Percentiles rank a stretch among this genome's conserved stretches.
Conservation (phyloP, 805 yeast species). For the Candida boleticola region DNA sequence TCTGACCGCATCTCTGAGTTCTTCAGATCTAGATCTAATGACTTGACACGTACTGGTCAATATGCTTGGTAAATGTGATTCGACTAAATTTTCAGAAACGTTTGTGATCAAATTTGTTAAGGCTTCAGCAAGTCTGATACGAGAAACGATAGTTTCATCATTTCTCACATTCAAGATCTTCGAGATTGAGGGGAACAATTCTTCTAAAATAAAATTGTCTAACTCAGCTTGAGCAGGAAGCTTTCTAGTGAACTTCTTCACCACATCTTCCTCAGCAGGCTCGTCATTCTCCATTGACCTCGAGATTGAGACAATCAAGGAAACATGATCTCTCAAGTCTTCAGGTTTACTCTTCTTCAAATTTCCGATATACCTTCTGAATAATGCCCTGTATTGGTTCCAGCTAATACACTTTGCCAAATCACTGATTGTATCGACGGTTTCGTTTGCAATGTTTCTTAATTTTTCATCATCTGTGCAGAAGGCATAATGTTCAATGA, state of each 20-base stretch:
- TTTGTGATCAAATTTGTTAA: slow-evolving; percentile 65
- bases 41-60: slow-evolving; percentile 87
- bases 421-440: slow-evolving; percentile 59
- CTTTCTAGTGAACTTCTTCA: slow-evolving; percentile 12
- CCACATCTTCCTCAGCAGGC: slow-evolving; percentile 9
- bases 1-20: slow-evolving; percentile 82
- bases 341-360: slow-evolving; percentile 37
- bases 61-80: slow-evolving; percentile 70
- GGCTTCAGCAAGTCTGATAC: slow-evolving; percentile 83
- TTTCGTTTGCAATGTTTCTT: slow-evolving; percentile 62
- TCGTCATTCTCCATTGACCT: slow-evolving; percentile 32
- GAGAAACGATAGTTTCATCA: slow-evolving; percentile 71
- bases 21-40: slow-evolving; percentile 80
- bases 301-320: slow-evolving; percentile 57
- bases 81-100: slow-evolving; percentile 54
- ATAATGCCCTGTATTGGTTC: slow-evolving; percentile 76
- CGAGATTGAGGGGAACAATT: slow-evolving; percentile 60
- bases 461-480: slow-evolving; percentile 55
- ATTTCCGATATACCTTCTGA: slow-evolving; percentile 61
- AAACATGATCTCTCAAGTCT: slow-evolving; percentile 54
- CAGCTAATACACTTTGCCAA: slow-evolving; percentile 62
- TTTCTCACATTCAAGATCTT: slow-evolving; percentile 61
- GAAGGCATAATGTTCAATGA: slow-evolving; percentile 76
- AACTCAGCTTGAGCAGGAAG: slow-evolving; percentile 26
- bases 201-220: slow-evolving; percentile 47